phyloP scores from a whole-genome alignment of 179 eudicot genomes.

The Silene noctiflora region DNA sequence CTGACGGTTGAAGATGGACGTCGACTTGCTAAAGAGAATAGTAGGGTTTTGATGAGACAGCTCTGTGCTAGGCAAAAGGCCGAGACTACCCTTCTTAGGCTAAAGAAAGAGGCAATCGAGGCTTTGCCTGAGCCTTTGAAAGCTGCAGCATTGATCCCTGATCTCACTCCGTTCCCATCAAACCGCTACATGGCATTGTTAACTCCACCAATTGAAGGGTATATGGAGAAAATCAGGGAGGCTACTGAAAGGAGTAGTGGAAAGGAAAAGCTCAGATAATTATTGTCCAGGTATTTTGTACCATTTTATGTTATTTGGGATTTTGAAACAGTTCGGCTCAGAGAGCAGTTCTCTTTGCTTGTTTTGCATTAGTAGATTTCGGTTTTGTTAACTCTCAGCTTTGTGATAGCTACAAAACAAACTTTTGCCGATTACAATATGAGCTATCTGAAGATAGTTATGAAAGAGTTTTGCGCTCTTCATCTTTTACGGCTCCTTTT shows the following conservation, averaged over 20 bases:
- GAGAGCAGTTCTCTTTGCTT: background rate
- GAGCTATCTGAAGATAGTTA: background rate
- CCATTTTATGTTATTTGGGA: background rate
- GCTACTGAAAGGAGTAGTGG: conserved; percentile 60
- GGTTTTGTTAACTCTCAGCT: background rate
- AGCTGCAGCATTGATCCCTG: conserved; percentile 77
- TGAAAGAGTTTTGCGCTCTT: background rate
- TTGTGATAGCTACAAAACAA: background rate
- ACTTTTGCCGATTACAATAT: background rate
- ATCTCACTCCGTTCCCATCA: conserved; percentile 64
- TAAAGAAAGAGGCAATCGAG: conserved; percentile 87
- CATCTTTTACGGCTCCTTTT: background rate
- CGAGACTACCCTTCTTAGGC: conserved; percentile 59
- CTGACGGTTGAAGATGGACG: conserved; percentile 84
- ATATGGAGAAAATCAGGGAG: conserved; percentile 71
- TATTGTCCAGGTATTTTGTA: conserved; percentile 21
- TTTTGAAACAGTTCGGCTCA: background rate
- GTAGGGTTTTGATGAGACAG: conserved; percentile 83
- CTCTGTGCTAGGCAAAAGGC: conserved; percentile 85
- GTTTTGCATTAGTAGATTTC: background rate
- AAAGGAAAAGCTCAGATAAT: conserved; percentile 75
- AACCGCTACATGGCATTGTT: conserved; percentile 79
- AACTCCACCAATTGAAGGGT: conserved; percentile 96
- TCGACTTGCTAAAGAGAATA: conserved; percentile 79
- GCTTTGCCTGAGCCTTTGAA: conserved; percentile 79